These are phyloP conservation scores for Leishmania gerbilli DNA, from an alignment of 208 protist genomes.

Conservation along the genomic window DNA sequence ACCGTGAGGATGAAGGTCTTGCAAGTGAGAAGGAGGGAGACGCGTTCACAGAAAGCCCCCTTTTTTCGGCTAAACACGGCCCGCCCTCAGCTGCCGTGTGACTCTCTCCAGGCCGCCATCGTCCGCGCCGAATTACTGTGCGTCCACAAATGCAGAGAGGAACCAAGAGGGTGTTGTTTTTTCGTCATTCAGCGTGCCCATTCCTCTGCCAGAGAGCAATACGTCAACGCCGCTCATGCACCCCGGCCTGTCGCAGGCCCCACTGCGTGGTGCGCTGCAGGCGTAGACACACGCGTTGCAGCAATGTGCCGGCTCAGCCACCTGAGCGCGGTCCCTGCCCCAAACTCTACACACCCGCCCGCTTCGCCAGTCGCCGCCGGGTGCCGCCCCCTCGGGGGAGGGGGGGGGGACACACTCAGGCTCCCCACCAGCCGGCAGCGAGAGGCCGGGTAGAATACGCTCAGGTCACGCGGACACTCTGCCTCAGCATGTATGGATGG, in stretches of 20 bases:
- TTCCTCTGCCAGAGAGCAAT: not conserved
- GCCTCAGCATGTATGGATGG: not conserved
- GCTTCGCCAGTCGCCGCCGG: not conserved
- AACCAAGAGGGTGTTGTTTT: not conserved
- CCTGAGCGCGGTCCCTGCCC: not conserved
- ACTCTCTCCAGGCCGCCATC: not conserved
- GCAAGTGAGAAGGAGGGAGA: not conserved
- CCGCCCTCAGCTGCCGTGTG: too few relatives aligned
- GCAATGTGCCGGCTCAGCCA: not conserved
- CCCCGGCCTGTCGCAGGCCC: not conserved
- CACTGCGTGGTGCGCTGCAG: not conserved
- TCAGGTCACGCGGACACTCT: not conserved
- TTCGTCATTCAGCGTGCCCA: not conserved
- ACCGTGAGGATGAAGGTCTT: constrained; percentile 1
- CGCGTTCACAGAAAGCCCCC: not conserved
- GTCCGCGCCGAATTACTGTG: not conserved
- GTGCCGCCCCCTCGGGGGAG: not conserved
- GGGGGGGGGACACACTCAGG: not conserved
- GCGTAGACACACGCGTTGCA: not conserved
- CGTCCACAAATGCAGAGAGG: not conserved
- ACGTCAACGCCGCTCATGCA: not conserved
- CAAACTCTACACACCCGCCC: not conserved
- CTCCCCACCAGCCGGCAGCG: not conserved
- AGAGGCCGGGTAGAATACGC: not conserved
- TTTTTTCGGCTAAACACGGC: not conserved